A percentile compares a stretch with the other conserved stretches of the same genome.
phyloP scores from a whole-genome alignment of 2,329 filamentous ascomycete species.

The Teratosphaeria nubilosa region DNA sequence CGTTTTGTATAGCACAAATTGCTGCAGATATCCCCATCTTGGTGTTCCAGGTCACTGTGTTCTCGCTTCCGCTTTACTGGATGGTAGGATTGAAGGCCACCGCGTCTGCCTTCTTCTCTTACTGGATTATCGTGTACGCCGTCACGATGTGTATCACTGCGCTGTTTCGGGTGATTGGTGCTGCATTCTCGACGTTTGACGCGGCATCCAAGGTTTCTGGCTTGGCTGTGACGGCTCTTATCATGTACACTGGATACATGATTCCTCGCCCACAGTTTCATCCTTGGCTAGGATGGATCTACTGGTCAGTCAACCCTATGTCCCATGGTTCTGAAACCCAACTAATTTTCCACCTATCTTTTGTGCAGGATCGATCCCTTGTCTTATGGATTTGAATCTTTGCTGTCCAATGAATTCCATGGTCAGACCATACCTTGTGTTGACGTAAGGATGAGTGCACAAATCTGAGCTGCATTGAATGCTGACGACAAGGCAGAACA shows the following conservation, averaged over 20 bases:
- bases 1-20: slow-evolving; percentile 75
- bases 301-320: slow-evolving; percentile 43
- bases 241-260: slow-evolving; percentile 71
- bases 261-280: slow-evolving; percentile 69
- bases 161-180: slow-evolving; percentile 67
- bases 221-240: slow-evolving; percentile 69
- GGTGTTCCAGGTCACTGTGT: slow-evolving; percentile 58
- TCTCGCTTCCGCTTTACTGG: slow-evolving; percentile 69
- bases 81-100: slow-evolving; percentile 60
- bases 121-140: slow-evolving; percentile 44
- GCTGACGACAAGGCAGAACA: background rate
- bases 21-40: slow-evolving; percentile 63
- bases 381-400: slow-evolving; percentile 1
- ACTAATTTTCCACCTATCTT: background rate
- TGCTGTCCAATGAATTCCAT: slow-evolving; percentile 1
- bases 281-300: slow-evolving; percentile 69
- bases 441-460: slow-evolving; percentile 11
- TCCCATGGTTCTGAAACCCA: background rate
- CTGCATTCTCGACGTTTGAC: slow-evolving; percentile 69
- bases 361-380: background rate
- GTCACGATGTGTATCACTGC: slow-evolving; percentile 54
- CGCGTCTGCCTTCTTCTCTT: slow-evolving; percentile 69
- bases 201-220: slow-evolving; percentile 73
- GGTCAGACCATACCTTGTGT: slow-evolving; percentile 46
- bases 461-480: background rate